A percentile compares a stretch with the other conserved stretches of the same genome.
Evolutionary conservation across 2,329 filamentous ascomycete genomes (phyloP).

Genomic region (Alternaria ventricosa): DNA sequence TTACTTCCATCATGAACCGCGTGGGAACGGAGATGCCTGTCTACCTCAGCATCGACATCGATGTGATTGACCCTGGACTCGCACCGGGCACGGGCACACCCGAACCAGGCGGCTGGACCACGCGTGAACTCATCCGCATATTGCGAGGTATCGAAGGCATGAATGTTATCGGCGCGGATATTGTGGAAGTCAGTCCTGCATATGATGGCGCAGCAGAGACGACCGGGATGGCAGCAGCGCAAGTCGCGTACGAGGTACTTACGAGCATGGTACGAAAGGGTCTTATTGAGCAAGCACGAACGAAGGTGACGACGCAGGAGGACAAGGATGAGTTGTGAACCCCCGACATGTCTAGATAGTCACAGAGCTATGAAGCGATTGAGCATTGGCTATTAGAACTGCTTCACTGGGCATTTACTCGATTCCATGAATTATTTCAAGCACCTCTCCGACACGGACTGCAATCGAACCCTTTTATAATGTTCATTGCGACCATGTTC

Average conservation of each 20-base stretch:
- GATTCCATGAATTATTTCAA: no score
- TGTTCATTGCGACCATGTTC: no score
- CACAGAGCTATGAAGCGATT: no score
- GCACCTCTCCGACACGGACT: no score
- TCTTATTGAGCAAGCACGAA: slow-evolving; percentile 49
- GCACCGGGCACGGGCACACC: slow-evolving; percentile 85
- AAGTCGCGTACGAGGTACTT: slow-evolving; percentile 85
- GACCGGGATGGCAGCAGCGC: slow-evolving; percentile 81
- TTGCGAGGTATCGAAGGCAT: slow-evolving; percentile 80
- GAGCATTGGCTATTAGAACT: no score
- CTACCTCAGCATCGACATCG: slow-evolving; percentile 82
- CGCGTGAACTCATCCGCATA: slow-evolving; percentile 83
- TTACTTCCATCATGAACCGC: slow-evolving; percentile 71
- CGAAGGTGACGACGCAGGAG: slow-evolving; percentile 15
- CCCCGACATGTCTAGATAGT: no score
- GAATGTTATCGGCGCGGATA: slow-evolving; percentile 87
- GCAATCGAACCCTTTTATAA: no score
- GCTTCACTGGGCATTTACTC: no score
- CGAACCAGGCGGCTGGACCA: slow-evolving; percentile 91
- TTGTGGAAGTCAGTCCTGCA: slow-evolving; percentile 86
- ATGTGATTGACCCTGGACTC: slow-evolving; percentile 76
- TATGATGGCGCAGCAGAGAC: slow-evolving; percentile 83
- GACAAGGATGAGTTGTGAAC: slow-evolving; percentile 35
- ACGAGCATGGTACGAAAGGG: slow-evolving; percentile 73
- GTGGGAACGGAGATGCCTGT: slow-evolving; percentile 79